Evolutionary conservation across 768 basidiomycete genomes (phyloP), one percentile per base, ranked within the genome.

Genomic region (Termitomyces sp.): DNA sequence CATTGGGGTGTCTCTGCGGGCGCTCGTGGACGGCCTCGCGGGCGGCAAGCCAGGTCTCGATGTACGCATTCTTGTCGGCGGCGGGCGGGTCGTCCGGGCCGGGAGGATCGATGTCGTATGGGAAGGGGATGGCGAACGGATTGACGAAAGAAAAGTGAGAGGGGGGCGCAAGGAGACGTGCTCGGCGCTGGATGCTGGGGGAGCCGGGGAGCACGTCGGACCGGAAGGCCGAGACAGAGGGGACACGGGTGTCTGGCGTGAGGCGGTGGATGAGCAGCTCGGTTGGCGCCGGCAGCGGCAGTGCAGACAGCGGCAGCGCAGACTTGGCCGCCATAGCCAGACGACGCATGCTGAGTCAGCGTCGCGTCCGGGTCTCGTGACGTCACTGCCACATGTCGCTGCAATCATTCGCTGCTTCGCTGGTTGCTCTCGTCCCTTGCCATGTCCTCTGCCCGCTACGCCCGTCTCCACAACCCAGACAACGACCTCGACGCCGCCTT

Each of bases 121-220:
- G 96, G 72, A 97, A 98, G 2, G 86, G 75, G 0, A 89, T 60
- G 9, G 93, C 92, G 62, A 93, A 81, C 0, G 96, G 95, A 3
- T 90, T 80, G 56, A 93, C 87, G 68, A 87, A 85, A n/a, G 88
- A 82, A 72, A 85, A 95, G 70, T 95, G 93, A 4, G 81, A 81
- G 42, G 78, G 69, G 0, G 76, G 68, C 0, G 80, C 71, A 18
- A 89, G 73, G 1, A 91, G 75, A 15, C 87, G 81, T 39, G 87
- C 79, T 56, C 91, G 81, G 20, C 90, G 83, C 68, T 90, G 89
- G 22, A 86, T 61, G 67, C 85, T 88, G 0, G 92, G 91, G 2
- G 70, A 76, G 36, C 67, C 76, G 7, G 66, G 68, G 55, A 87
- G 79, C 11, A 84, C 72, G 18, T 77, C 72, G 15, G 76, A 70